A percentile compares a stretch with the other conserved stretches of the same genome.
Evolutionary conservation across 208 protist species (phyloP).

Genomic region (Histomonas meleagridis): DNA sequence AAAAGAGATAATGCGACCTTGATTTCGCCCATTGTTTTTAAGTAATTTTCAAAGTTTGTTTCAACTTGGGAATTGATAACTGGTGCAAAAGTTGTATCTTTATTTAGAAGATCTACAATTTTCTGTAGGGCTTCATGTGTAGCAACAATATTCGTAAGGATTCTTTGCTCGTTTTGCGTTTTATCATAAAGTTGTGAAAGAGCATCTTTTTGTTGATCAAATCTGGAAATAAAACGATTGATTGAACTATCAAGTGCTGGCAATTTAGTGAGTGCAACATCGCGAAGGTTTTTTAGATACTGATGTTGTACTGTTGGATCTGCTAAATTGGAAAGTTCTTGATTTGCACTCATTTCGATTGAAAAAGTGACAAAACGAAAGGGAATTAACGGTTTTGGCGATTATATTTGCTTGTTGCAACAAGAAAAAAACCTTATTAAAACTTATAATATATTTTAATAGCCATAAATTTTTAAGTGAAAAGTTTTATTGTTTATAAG

Average conservation of each 20-base stretch:
- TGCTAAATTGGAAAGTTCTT: too few species aligned
- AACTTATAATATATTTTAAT: too few species aligned
- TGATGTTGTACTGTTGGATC: not conserved
- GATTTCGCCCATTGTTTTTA: not conserved
- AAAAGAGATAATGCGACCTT: not conserved
- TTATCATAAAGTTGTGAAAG: not conserved
- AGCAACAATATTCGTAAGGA: not conserved
- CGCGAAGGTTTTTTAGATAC: not conserved
- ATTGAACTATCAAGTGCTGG: not conserved
- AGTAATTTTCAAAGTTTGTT: not conserved
- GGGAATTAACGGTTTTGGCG: too few species aligned
- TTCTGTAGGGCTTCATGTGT: not conserved
- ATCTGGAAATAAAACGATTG: not conserved
- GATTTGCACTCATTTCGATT: too few species aligned
- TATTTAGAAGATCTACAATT: not conserved
- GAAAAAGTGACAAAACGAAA: too few species aligned
- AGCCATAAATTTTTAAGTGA: too few species aligned
- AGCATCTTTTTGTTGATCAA: not conserved
- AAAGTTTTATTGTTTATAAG: too few species aligned
- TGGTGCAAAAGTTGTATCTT: not conserved
- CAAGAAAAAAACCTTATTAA: too few species aligned
- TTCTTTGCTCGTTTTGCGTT: not conserved
- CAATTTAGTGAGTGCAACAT: not conserved
- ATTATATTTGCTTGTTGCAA: too few species aligned
- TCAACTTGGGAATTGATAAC: not conserved